Evolutionary conservation across 345 rosid genomes (phyloP).

Genomic region (Hibiscus mutabilis): DNA sequence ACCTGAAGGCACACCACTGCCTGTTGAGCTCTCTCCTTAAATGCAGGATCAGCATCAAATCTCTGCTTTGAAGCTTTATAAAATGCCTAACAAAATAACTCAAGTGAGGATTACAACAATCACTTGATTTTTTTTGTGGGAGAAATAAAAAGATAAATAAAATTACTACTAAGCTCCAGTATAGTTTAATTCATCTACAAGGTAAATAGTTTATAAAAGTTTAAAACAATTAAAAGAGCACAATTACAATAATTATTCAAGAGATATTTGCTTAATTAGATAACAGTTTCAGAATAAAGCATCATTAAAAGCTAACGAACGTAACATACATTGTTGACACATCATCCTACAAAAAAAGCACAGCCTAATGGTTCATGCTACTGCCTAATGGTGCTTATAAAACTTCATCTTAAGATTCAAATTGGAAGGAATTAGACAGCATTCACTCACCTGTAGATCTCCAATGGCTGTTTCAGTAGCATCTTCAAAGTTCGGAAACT

Average conservation of each 20-base stretch:
- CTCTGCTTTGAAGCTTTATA: slow-evolving; percentile 72
- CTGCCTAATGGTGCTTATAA: not conserved
- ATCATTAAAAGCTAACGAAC: not conserved
- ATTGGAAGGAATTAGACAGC: too few species aligned
- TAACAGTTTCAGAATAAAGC: not conserved
- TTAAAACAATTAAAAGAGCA: not conserved
- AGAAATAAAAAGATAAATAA: not conserved
- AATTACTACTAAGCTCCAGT: not conserved
- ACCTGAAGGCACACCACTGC: slow-evolving; percentile 98
- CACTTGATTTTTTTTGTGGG: not conserved
- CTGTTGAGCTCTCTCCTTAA: slow-evolving; percentile 83
- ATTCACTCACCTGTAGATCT: not conserved
- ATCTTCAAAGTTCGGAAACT: slow-evolving; percentile 60
- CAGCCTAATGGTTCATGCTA: not conserved
- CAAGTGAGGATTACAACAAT: slow-evolving; percentile 17
- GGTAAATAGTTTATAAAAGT: not conserved
- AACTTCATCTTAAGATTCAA: not conserved
- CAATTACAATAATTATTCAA: not conserved
- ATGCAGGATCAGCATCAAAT: slow-evolving; percentile 56
- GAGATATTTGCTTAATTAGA: not conserved
- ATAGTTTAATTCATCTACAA: not conserved
- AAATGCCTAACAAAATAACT: slow-evolving; percentile 33
- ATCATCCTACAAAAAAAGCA: not conserved
- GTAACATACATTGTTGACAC: not conserved
- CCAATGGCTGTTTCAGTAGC: slow-evolving; percentile 47